Percentiles rank a stretch among this genome's conserved stretches.
phyloP scores from a whole-genome alignment of 345 rosid species.

The Rhodamnia argentea region DNA sequence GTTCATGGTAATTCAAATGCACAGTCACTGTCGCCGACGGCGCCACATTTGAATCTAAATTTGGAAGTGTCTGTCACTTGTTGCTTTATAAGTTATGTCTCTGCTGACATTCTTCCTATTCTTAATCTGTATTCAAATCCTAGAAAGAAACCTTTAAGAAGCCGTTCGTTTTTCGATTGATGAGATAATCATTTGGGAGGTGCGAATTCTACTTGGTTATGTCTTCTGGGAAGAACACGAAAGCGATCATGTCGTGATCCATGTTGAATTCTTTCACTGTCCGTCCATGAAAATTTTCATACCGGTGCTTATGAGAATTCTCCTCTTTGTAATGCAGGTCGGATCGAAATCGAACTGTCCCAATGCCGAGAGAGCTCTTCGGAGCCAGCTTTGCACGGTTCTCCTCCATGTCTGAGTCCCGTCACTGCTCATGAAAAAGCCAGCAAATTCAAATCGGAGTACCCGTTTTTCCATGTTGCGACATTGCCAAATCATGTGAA shows the following conservation, averaged over 20 bases:
- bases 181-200: background rate
- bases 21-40: background rate
- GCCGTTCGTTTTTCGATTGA: background rate
- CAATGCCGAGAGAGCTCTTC: background rate
- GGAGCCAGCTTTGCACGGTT: background rate
- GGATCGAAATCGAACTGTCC: background rate
- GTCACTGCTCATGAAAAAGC: background rate
- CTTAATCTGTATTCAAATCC: background rate
- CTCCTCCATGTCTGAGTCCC: too few relatives aligned
- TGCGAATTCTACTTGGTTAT: background rate
- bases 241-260: background rate
- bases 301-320: background rate
- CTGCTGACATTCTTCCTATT: background rate
- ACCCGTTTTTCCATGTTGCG: background rate
- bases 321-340: background rate
- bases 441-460: background rate
- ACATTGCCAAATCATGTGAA: background rate
- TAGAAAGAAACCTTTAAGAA: background rate
- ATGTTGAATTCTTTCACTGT: background rate
- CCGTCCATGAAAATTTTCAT: background rate
- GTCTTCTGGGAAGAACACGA: background rate
- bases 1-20: background rate
- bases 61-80: background rate
- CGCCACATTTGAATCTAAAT: background rate
- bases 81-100: background rate